Evolutionary conservation across 352 stramenopile species (phyloP).

Genomic region (Pythium rhizo-oryzae): DNA sequence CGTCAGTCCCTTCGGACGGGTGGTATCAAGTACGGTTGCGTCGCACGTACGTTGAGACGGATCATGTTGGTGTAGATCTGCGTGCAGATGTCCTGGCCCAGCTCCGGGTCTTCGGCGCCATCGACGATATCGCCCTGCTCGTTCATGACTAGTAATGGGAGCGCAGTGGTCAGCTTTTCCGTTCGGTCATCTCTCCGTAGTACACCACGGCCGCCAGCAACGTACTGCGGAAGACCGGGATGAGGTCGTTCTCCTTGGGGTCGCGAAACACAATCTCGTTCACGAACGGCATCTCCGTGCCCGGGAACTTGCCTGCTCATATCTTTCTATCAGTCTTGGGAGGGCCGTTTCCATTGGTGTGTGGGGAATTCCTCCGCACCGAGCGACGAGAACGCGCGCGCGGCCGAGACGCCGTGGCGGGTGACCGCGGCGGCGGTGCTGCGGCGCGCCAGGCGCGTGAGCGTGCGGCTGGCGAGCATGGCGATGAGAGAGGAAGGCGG

Average conservation of each 20-base stretch:
- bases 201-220: constrained; percentile 23
- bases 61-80: constrained; percentile 91
- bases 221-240: constrained; percentile 92
- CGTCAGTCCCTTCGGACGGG: too few species aligned
- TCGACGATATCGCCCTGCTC: constrained; percentile 81
- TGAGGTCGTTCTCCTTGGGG: constrained; percentile 78
- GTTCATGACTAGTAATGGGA: too few species aligned
- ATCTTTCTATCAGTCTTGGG: background rate
- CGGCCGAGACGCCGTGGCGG: background rate
- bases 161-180: too few species aligned
- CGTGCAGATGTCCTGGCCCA: constrained; percentile 79
- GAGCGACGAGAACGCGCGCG: constrained; percentile 38
- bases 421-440: constrained; percentile 12
- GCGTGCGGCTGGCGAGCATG: constrained; percentile 22
- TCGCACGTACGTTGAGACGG: constrained; percentile 65
- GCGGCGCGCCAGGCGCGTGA: constrained; percentile 22
- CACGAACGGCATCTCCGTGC: constrained; percentile 89
- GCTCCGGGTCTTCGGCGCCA: constrained; percentile 69
- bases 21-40: too few species aligned
- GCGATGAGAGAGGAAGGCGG: background rate
- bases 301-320: constrained; percentile 66
- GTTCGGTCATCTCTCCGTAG: too few species aligned
- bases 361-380: constrained; percentile 20
- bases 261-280: constrained; percentile 88
- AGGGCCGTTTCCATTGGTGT: constrained; percentile 1